A percentile compares a stretch with the other conserved stretches of the same genome.
Conservation (phyloP, 176 grass and related monocot genomes). For the Oryza longistaminata region DNA sequence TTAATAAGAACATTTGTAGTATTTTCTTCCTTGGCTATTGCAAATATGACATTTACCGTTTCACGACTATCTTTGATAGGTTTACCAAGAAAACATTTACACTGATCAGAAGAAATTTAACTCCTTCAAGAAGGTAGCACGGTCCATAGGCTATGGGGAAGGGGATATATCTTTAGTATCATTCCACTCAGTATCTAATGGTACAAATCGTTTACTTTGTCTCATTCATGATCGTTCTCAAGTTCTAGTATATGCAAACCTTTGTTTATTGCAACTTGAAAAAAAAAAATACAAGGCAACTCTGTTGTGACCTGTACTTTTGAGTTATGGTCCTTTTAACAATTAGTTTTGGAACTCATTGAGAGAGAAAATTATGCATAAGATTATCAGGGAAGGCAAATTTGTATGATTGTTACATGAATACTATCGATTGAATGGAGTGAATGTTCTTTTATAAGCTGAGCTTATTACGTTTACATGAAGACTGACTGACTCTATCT, state of each 20-base stretch:
- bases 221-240: constrained; percentile 16
- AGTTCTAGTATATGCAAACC: too few relatives aligned
- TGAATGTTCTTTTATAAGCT: neutral
- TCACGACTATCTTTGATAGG: constrained; percentile 44
- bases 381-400: neutral
- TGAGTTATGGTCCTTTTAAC: neutral
- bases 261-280: too few relatives aligned
- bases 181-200: constrained; percentile 82
- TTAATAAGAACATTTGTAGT: neutral
- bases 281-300: too few relatives aligned
- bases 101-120: constrained; percentile 65
- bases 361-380: neutral
- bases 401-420: neutral
- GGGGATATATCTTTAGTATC: constrained; percentile 62
- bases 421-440: too few relatives aligned
- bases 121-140: constrained; percentile 87
- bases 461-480: neutral
- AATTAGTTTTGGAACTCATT: neutral
- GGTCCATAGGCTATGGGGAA: constrained; percentile 66
- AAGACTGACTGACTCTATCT: neutral
- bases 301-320: too few relatives aligned
- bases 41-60: neutral
- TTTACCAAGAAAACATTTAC: constrained; percentile 87
- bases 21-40: neutral
- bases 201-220: constrained; percentile 22